Base-by-base conservation (phyloP, 192 early-diverging fungal species). In the Coemansia sp. region DNA sequence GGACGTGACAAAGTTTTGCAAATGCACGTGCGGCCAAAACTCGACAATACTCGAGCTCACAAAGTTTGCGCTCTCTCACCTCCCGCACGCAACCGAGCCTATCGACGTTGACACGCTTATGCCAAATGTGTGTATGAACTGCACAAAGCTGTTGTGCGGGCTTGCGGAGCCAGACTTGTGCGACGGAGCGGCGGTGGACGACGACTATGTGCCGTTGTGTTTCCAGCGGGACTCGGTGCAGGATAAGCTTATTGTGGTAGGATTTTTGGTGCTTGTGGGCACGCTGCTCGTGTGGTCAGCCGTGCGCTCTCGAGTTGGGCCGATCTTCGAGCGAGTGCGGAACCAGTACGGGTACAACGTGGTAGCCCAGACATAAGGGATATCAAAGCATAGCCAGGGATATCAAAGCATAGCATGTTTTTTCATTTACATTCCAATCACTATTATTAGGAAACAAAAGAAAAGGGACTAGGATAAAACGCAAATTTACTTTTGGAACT, bases 81-180 rank as follows among this genome's bases (percentile, higher is more conserved):
- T 82, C 53, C 79, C 79, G 10, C 73, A 82, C 47, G 70, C 74
- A 11, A 74, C 66, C 62, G 32, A 73, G 64, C 79, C 79, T 2
- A 76, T 82, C 39, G 79, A 82, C 62, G 61, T 69, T 0, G 70
- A 61, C 37, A 82, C 79, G 27, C 59, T 82, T 45, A 56, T 68
- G 62, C 79, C 79, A 19, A 82, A 73, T 45, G 74, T 74, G 50
- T 82, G 79, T 32, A 82, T 82, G 79, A 82, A 82, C 65, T 82
- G 79, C 59, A 82, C 79, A 2, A 66, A 74, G 43, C 39, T 68
- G 39, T 51, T 82, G 26, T 82, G 79, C 55, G 73, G 74, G 0
- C 69, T 67, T 0, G 74, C 74, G 0, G 79, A 82, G 54, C 79
- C 79, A 11, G 52, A 69, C n/a, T 38, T 82, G 63, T 82, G 79